Evolutionary conservation across 1,284 basidiomycete genomes (phyloP), one percentile per base, ranked within the genome.

Genomic region (Cutaneotrichosporon cavernicola): DNA sequence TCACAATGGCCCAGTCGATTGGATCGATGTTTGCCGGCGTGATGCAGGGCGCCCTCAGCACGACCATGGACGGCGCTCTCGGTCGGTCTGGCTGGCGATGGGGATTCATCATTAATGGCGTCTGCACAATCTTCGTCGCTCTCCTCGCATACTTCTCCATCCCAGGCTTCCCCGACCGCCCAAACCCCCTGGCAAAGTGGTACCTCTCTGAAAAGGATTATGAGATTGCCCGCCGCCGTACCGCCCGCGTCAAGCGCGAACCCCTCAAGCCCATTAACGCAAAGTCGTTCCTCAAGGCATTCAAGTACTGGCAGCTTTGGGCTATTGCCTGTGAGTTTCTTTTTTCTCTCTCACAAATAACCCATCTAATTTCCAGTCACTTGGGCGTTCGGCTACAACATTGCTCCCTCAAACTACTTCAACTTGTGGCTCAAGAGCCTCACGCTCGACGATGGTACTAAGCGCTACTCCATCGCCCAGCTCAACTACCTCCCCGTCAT

Each of bases 381-480:
- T 55, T 65, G 64, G 64, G 61, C 64, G 18, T 65, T 60, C 55
- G 64, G 64, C 22, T 62, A 60, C 58, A 65, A 65, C 58, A 65
- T 52, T 30, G 58, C 59, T 4, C 64, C 64, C 5, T 60, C 65
- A 13, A 64, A 65, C 43, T 73, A 67, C 58, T 73, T 71, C 70
- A 73, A 71, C 63, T 64, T 73, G 13, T 73, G 70, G 70, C 67
- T 73, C 40, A 73, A 73, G 58, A 65, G 62, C 30, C 65, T 73
- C 34, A 69, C 43, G 49, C 69, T 69, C 32, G 56, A 65, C 32
- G 52, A 69, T 51, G 71, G 71, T 11, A 49, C 56, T 13, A 51
- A 53, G 13, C 58, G 67, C 21, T 72, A 67, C 64, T 58, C 64
- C 8, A 50, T 65, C 49, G 53, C 61, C 4, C 49, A 60, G 58